Percentiles rank a stretch among this genome's conserved stretches.
Conservation (phyloP, 1,284 basidiomycete species). For the Entoloma clypeatum region DNA sequence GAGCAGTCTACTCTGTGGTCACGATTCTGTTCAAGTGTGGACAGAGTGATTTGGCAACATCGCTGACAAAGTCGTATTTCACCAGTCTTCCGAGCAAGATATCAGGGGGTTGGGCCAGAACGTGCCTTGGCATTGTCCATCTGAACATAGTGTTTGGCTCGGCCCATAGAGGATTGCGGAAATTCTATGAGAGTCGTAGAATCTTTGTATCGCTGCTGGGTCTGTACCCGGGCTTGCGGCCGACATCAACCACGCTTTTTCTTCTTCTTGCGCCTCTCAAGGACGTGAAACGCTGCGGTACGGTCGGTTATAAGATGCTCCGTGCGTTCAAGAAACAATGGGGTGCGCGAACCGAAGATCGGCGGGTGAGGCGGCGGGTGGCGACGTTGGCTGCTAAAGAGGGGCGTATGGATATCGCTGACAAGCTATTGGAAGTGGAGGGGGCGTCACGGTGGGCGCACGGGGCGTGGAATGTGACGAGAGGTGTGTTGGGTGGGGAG, state of each 20-base stretch:
- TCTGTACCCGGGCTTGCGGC: slow-evolving; percentile 46
- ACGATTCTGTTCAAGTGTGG: slow-evolving; percentile 34
- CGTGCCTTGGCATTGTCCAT: slow-evolving; percentile 46
- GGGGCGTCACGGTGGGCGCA: slow-evolving; percentile 19
- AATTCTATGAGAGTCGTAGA: slow-evolving; percentile 36
- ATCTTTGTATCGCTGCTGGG: slow-evolving; percentile 41
- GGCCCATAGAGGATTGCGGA: slow-evolving; percentile 33
- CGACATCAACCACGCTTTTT: slow-evolving; percentile 60
- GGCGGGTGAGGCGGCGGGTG: slow-evolving; percentile 54
- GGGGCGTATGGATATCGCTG: slow-evolving; percentile 49
- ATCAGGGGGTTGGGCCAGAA: slow-evolving; percentile 25
- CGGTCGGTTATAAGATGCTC: slow-evolving; percentile 44
- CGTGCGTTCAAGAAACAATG: slow-evolving; percentile 46
- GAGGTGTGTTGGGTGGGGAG: slow-evolving; percentile 23
- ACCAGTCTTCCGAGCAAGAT: slow-evolving; percentile 38
- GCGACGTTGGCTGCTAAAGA: slow-evolving; percentile 57
- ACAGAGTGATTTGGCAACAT: slow-evolving; percentile 32
- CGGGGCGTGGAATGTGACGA: slow-evolving; percentile 25
- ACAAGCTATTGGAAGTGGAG: slow-evolving; percentile 32
- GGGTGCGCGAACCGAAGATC: slow-evolving; percentile 52
- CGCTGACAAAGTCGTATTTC: slow-evolving; percentile 42
- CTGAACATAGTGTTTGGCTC: slow-evolving; percentile 35
- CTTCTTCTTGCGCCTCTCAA: slow-evolving; percentile 52
- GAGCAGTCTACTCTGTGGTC: slow-evolving; percentile 35
- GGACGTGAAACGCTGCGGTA: slow-evolving; percentile 45